Evolutionary conservation across 169 alveolate species (phyloP).

Genomic region (Eimeria maxima): DNA sequence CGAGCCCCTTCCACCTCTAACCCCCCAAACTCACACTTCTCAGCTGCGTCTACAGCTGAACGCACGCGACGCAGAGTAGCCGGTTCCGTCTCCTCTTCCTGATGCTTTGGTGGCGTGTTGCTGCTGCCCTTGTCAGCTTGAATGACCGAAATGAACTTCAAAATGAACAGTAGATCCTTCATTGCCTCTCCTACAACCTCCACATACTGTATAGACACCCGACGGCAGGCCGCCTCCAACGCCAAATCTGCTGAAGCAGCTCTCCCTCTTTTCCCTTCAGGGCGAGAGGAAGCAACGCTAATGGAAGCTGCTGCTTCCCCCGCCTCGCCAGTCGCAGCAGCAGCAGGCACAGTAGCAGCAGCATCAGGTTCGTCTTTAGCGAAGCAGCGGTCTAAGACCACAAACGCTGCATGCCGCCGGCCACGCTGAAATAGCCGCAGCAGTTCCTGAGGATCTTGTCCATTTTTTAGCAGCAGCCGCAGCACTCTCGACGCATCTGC

Average conservation of each 20-base stretch:
- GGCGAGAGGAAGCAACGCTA: not conserved
- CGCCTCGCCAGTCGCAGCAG: not conserved
- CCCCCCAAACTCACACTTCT: not conserved
- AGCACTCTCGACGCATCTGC: constrained; percentile 51
- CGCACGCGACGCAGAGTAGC: constrained; percentile 23
- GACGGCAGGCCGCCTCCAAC: constrained; percentile 79
- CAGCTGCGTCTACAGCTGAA: not conserved
- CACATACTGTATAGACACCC: constrained; percentile 50
- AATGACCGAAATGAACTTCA: not conserved
- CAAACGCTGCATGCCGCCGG: constrained; percentile 27
- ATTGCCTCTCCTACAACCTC: constrained; percentile 29
- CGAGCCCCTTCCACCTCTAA: not conserved
- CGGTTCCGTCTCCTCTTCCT: not conserved
- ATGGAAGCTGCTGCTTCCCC: not conserved
- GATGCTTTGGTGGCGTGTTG: not conserved
- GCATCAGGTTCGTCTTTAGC: not conserved
- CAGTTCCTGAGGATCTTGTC: constrained; percentile 43
- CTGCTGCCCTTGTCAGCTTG: not conserved
- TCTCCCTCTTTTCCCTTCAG: not conserved
- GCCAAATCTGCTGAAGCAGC: not conserved
- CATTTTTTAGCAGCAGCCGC: constrained; percentile 52
- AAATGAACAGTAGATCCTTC: constrained; percentile 27
- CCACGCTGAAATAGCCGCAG: constrained; percentile 71
- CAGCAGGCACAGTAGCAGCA: not conserved
- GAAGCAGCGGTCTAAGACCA: constrained; percentile 1